Evolutionary conservation across 495 filamentous ascomycete genomes (phyloP), one percentile per base, ranked within the genome.

Genomic region (Penicillium steckii): DNA sequence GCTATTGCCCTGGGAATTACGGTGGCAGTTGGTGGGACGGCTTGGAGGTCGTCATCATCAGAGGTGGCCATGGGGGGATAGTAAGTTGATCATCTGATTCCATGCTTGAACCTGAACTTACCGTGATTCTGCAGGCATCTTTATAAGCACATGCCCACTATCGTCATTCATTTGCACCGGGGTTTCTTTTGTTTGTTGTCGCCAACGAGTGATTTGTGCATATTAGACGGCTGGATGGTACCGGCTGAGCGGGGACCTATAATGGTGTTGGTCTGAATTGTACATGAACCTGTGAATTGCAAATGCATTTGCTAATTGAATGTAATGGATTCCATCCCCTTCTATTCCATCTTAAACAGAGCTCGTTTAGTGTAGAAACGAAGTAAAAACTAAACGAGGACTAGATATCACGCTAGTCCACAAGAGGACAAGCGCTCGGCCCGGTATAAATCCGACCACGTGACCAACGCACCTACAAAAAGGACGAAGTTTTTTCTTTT

Each of bases 1-100:
- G 83, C 78, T 1, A 72, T 88, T 38, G 83, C 82, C 19, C 57
- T 88, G 50, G 85, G 85, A 7, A 85, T 88, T 48, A 81, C 76
- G 4, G 76, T 70, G 25, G 81, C 80, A 3, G 83, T 86, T 1
- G 81, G 81, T 25, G 82, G 80, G 8, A 80, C 81, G 1, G 75
- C 80, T 10, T 85, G 81, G 76, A 76, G 65, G 49, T 65, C 55
- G 1, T 61, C 66, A 46, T 50, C 72, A 9, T 54, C 64, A 23
- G 61, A 69, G 22, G 60, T 56, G 13, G 44, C 55, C 0, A 62
- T 52, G 58, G 64, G 25, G 40, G 44, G 52, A 55, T 29, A 32
- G 50, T 46, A 40, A 43, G 51, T 37, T 6, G 8, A 7, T 27
- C 10, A 5, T 4, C 26, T 10, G 10, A 27, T 27, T 27, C 10